Conservation (phyloP, 768 basidiomycete species). For the Russula emetica region DNA sequence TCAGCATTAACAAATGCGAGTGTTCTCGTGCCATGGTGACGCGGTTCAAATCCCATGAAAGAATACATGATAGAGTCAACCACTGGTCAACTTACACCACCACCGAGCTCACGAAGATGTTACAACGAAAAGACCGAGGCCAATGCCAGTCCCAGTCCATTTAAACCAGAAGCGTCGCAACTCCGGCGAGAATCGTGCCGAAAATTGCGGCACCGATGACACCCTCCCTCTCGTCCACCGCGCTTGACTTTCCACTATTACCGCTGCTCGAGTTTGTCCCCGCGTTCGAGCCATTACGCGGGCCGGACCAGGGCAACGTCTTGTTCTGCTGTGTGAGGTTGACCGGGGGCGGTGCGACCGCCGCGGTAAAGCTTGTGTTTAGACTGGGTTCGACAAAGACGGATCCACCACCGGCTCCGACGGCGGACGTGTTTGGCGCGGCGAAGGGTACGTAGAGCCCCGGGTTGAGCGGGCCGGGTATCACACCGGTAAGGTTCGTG, state of each 20-base stretch:
- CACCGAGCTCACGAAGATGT: background rate
- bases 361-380: conserved; percentile 37
- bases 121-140: background rate
- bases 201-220: background rate
- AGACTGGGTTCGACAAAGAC: conserved; percentile 39
- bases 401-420: conserved; percentile 42
- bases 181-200: background rate
- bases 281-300: conserved; percentile 4
- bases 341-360: conserved; percentile 33
- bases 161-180: background rate
- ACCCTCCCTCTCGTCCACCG: background rate
- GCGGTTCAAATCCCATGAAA: too few relatives aligned
- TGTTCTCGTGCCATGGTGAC: too few relatives aligned
- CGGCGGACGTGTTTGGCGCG: conserved; percentile 40
- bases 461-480: conserved; percentile 44
- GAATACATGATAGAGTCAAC: too few relatives aligned
- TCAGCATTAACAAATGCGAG: too few relatives aligned
- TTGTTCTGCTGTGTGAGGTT: conserved; percentile 37
- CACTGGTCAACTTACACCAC: background rate
- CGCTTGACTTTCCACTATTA: background rate
- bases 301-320: conserved; percentile 28
- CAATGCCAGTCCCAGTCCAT: background rate
- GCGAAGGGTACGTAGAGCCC: conserved; percentile 41
- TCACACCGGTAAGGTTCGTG: conserved; percentile 41
- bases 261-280: background rate